Conservation (phyloP, 2,329 filamentous ascomycete species). For the Cercospora janseana region DNA sequence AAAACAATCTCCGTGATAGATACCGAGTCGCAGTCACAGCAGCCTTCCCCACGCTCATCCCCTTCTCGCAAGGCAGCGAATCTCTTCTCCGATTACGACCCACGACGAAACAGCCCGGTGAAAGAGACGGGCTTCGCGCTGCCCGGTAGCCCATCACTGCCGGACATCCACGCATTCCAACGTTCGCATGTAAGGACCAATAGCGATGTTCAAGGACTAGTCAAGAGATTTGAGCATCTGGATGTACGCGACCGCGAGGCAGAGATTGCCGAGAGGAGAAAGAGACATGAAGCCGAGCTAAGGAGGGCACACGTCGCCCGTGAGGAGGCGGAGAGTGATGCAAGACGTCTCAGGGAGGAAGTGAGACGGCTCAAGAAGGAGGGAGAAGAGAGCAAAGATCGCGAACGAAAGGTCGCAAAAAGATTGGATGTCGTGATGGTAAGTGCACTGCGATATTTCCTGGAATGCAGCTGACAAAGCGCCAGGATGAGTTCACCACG, state of each 20-base stretch:
- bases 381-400: constrained; percentile 63
- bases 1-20: constrained; percentile 7
- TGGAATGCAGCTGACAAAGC: constrained; percentile 19
- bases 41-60: constrained; percentile 33
- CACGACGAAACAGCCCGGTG: constrained; percentile 23
- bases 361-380: constrained; percentile 55
- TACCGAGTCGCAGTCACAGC: constrained; percentile 17
- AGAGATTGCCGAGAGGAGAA: constrained; percentile 41
- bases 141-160: constrained; percentile 34
- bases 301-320: constrained; percentile 45
- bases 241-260: constrained; percentile 52
- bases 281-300: constrained; percentile 45
- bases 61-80: constrained; percentile 36
- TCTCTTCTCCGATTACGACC: constrained; percentile 35
- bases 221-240: constrained; percentile 70
- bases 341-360: constrained; percentile 63
- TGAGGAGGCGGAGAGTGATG: constrained; percentile 70
- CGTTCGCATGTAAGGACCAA: constrained; percentile 52
- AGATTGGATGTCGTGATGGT: constrained; percentile 69
- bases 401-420: constrained; percentile 65
- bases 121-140: constrained; percentile 18
- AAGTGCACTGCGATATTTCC: constrained; percentile 37
- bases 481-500: constrained; percentile 66
- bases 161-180: constrained; percentile 32
- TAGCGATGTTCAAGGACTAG: constrained; percentile 58